Percentiles rank a stretch among this genome's conserved stretches.
These are phyloP conservation scores for Colletotrichum plurivorum DNA, from an alignment of 2,329 filamentous ascomycete species.

Conservation along the genomic window DNA sequence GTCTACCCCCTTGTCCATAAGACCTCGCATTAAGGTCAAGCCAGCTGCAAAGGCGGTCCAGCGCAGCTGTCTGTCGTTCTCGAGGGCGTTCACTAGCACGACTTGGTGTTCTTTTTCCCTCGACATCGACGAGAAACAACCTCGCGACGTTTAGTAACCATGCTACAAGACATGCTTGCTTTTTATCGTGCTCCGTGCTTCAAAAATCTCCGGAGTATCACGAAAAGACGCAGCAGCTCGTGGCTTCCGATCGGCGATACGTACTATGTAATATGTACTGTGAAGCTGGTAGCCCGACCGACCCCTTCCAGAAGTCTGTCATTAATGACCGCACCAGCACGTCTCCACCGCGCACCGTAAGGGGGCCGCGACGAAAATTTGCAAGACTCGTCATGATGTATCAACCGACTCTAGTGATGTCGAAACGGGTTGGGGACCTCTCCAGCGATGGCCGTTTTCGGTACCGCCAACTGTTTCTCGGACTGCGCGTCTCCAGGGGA, in stretches of 20 bases:
- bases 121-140: constrained; percentile 1
- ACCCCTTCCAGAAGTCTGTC: constrained; percentile 23
- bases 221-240: constrained; percentile 14
- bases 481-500: background rate
- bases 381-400: constrained; percentile 10
- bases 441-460: background rate
- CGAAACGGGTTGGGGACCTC: background rate
- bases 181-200: background rate
- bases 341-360: constrained; percentile 23
- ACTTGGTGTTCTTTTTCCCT: background rate
- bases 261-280: background rate
- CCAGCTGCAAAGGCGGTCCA: background rate
- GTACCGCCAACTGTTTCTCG: background rate
- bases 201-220: constrained; percentile 20
- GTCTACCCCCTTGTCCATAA: constrained; percentile 4
- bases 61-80: background rate
- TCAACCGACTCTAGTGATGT: constrained; percentile 5
- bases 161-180: constrained; percentile 12
- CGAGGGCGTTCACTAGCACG: constrained; percentile 1
- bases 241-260: background rate
- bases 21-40: background rate
- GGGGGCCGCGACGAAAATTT: constrained; percentile 15
- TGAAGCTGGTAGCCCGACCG: background rate
- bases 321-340: constrained; percentile 27
- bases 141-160: constrained; percentile 13